Base-by-base conservation (phyloP, 768 basidiomycete genomes). In the Lentinula boryana region DNA sequence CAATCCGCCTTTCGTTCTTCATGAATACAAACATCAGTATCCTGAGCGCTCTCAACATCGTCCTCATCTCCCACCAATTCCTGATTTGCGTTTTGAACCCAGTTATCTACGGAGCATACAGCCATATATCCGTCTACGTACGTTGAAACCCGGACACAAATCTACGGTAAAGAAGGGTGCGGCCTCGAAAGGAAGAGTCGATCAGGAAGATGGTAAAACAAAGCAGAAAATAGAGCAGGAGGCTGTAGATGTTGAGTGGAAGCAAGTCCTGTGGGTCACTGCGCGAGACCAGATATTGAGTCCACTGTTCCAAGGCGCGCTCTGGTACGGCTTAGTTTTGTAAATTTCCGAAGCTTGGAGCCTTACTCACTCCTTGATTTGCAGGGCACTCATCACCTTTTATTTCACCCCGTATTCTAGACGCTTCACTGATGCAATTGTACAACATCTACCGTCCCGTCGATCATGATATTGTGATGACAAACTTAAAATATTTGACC, bases 271-370 rank as follows among this genome's bases (percentile, higher is more conserved):
- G 18, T 90, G 85, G 82, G 73, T 88, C 44, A 90, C 88, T 15
- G 66, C 80, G 16, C 77, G 84, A 57, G 88, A 91, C 72, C 88
- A 90, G 66, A 74, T 90, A 54, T 71, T 89, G 63, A 83, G 81
- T 60, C 88, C 88, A 4, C 68, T 91, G 6, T 36, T 87, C 32
- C 89, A 89, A 68, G 88, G 88, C 16, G 76, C 80, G 31, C 68
- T 87, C 33, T 88, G 88, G 88, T 89, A 63, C 66, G 86, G 66
- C 15, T 13, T 18, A 49, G 44, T n/a, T 0, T 27, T n/a, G 16
- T n/a, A 13, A 9, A 4, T 46, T 46, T 46, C 44, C 3, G 27
- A 27, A 27, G 27, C 27, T 27, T 27, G 27, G 0, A 27, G 27
- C 16, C 9, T 2, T 33, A 2, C 8, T 31, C 44, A 48, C 18